Conservation (phyloP, 352 stramenopile species). For the Elongisporangium prolatum region DNA sequence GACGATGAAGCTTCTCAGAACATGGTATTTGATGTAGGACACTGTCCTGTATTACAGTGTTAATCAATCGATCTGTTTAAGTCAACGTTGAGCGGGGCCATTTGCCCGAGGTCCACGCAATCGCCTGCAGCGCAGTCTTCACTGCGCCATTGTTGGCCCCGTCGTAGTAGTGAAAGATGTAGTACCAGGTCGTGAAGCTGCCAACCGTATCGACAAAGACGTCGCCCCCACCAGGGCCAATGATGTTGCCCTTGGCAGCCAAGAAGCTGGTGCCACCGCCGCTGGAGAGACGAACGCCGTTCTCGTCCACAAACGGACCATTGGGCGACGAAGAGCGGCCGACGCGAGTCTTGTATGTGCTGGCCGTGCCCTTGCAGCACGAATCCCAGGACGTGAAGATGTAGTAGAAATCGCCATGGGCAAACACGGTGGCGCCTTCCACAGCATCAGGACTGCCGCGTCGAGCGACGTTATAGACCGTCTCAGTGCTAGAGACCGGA, state of each 20-base stretch:
- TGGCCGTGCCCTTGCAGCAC: slow-evolving; percentile 42
- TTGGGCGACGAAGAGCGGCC: slow-evolving; percentile 35
- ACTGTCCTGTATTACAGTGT: no score
- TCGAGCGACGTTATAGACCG: slow-evolving; percentile 20
- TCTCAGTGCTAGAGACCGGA: slow-evolving; percentile 18
- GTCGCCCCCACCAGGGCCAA: slow-evolving; percentile 39
- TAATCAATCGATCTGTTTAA: no score
- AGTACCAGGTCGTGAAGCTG: slow-evolving; percentile 19
- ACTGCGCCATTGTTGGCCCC: slow-evolving; percentile 4
- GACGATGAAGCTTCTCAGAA: no score
- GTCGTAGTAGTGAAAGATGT: slow-evolving; percentile 54
- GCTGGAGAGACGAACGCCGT: slow-evolving; percentile 24
- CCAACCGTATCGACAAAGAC: slow-evolving; percentile 27
- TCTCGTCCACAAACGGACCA: slow-evolving; percentile 31
- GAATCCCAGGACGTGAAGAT: slow-evolving; percentile 38
- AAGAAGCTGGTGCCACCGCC: slow-evolving; percentile 40
- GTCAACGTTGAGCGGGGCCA: no score
- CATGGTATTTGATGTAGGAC: no score
- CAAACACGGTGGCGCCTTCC: slow-evolving; percentile 35
- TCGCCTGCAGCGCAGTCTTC: no score
- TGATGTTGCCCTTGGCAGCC: slow-evolving; percentile 34
- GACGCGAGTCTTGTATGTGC: slow-evolving; percentile 31
- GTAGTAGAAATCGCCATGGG: slow-evolving; percentile 37
- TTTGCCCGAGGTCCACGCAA: no score
- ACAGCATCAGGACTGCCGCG: slow-evolving; percentile 30